A percentile compares a stretch with the other conserved stretches of the same genome.
These are phyloP conservation scores for Scedosporium boydii DNA, from an alignment of 2,329 filamentous ascomycete genomes.

Conservation along the genomic window DNA sequence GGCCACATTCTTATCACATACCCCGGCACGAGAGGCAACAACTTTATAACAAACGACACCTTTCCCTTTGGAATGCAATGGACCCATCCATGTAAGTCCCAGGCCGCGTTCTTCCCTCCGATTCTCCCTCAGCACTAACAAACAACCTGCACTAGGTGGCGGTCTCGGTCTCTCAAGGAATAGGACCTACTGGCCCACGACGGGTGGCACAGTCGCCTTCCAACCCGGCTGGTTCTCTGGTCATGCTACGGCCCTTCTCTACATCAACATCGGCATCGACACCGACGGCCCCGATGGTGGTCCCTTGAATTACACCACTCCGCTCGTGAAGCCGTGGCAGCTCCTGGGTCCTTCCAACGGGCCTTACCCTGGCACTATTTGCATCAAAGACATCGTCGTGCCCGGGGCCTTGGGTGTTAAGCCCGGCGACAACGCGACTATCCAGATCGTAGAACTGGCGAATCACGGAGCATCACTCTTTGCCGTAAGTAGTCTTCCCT, in stretches of 20 bases:
- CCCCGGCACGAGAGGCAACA: conserved; percentile 57
- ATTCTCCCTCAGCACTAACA: neutral
- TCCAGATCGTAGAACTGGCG: conserved; percentile 67
- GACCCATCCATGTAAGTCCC: conserved; percentile 58
- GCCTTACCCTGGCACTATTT: conserved; percentile 68
- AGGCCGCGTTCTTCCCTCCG: neutral
- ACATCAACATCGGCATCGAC: conserved; percentile 74
- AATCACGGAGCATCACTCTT: conserved; percentile 67
- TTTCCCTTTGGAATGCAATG: conserved; percentile 62
- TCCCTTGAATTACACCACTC: conserved; percentile 39
- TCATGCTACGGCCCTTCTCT: conserved; percentile 65
- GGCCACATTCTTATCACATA: conserved; percentile 54
- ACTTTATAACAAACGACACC: conserved; percentile 51
- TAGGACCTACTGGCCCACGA: conserved; percentile 71
- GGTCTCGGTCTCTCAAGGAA: conserved; percentile 64
- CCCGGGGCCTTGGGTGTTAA: conserved; percentile 48
- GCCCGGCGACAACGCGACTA: conserved; percentile 67
- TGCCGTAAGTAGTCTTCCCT: conserved; percentile 41
- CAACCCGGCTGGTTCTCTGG: conserved; percentile 86
- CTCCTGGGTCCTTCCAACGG: conserved; percentile 63
- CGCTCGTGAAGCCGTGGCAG: conserved; percentile 64
- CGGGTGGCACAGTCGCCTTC: conserved; percentile 64
- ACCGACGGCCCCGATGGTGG: conserved; percentile 38
- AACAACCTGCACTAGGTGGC: conserved; percentile 48
- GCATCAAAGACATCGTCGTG: conserved; percentile 71